These are phyloP conservation scores for Thelonectria discophora DNA, from an alignment of 2,329 filamentous ascomycete genomes.

Conservation along the genomic window DNA sequence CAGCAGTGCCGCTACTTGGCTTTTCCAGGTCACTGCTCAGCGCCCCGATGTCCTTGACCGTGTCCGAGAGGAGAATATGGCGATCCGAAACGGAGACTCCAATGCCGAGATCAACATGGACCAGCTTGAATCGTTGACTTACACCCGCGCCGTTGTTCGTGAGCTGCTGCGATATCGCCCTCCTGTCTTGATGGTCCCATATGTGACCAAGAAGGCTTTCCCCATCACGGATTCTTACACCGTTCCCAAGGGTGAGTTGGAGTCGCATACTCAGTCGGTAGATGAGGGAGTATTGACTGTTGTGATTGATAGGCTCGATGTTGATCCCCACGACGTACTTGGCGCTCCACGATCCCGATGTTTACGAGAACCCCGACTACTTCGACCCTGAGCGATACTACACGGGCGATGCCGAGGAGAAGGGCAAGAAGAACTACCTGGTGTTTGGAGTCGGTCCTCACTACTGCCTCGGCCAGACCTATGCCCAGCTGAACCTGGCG, in stretches of 20 bases:
- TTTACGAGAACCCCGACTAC: constrained; percentile 87
- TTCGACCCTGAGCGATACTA: constrained; percentile 95
- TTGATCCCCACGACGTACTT: constrained; percentile 91
- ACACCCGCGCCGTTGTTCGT: constrained; percentile 90
- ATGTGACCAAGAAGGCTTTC: constrained; percentile 93
- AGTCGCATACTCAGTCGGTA: not conserved
- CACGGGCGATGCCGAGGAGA: constrained; percentile 85
- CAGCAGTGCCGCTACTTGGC: constrained; percentile 90
- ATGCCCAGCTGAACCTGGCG: constrained; percentile 88
- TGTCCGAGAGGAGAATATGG: constrained; percentile 89
- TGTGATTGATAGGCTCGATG: constrained; percentile 73
- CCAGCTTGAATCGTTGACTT: constrained; percentile 85
- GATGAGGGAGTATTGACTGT: constrained; percentile 30
- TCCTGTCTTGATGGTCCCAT: constrained; percentile 96
- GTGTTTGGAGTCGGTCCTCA: constrained; percentile 96
- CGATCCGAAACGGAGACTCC: constrained; percentile 77
- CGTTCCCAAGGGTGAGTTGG: constrained; percentile 79
- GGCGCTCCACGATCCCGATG: constrained; percentile 89
- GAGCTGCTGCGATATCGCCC: constrained; percentile 94
- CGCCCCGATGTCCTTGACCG: constrained; percentile 91
- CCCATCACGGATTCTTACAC: constrained; percentile 88
- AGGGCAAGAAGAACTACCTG: constrained; percentile 90
- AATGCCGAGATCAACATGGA: constrained; percentile 79
- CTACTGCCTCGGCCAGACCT: constrained; percentile 94
- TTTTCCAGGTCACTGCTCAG: constrained; percentile 94